phyloP scores from a whole-genome alignment of 306 rosid genomes.

The Pterocarpus santalinus region DNA sequence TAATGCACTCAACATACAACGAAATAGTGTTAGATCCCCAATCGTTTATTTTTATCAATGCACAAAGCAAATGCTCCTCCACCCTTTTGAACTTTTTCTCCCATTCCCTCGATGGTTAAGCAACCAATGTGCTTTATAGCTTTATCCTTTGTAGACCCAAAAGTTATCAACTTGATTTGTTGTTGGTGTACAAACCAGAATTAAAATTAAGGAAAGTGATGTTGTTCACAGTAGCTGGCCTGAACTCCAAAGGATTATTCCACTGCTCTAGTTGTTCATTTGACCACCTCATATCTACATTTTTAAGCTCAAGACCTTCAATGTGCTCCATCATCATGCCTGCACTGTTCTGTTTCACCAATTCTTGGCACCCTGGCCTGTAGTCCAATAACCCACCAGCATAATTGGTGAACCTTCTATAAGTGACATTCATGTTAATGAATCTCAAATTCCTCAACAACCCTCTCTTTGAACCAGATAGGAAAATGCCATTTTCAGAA shows the following conservation, averaged over 20 bases:
- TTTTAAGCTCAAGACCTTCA: slow-evolving; percentile 73
- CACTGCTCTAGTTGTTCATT: slow-evolving; percentile 53
- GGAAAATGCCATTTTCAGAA: slow-evolving; percentile 89
- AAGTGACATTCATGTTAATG: slow-evolving; percentile 74
- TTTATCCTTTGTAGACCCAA: slow-evolving; percentile 10
- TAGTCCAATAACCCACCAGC: slow-evolving; percentile 81
- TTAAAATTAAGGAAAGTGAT: slow-evolving; percentile 69
- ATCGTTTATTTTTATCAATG: background rate
- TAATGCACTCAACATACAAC: too few species aligned
- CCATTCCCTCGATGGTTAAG: slow-evolving; percentile 1
- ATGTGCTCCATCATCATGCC: slow-evolving; percentile 91
- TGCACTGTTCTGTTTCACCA: slow-evolving; percentile 71
- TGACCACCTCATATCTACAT: slow-evolving; percentile 87
- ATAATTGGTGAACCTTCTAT: slow-evolving; percentile 69
- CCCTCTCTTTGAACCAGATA: slow-evolving; percentile 84
- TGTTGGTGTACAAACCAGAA: slow-evolving; percentile 55
- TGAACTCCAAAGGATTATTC: slow-evolving; percentile 88
- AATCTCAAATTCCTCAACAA: slow-evolving; percentile 76
- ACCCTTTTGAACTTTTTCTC: background rate
- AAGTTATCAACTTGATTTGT: slow-evolving; percentile 11
- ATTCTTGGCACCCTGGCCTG: slow-evolving; percentile 89
- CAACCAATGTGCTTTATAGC: background rate
- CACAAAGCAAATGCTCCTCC: slow-evolving; percentile 35
- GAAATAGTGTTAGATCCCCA: background rate
- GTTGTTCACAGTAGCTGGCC: slow-evolving; percentile 77